These are phyloP conservation scores for Medakamo hakoo DNA, from an alignment of 139 green algal genomes.

Conservation along the genomic window DNA sequence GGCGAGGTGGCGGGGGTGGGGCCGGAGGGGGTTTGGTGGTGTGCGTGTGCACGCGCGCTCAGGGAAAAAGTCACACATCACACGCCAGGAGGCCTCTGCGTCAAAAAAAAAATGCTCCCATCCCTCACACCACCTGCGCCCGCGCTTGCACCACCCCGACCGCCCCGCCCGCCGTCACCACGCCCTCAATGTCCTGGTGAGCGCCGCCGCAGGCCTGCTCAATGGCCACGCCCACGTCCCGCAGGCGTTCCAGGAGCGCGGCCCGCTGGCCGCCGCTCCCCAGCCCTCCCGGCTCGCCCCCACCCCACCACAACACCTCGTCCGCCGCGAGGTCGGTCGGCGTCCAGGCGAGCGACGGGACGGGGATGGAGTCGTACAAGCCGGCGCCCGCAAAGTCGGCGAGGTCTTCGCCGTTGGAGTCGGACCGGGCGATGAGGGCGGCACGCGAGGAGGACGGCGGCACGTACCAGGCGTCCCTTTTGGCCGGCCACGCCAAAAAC, in stretches of 20 bases:
- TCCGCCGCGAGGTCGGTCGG: conserved; percentile 40
- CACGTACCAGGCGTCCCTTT: conserved; percentile 26
- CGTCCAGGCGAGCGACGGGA: conserved; percentile 23
- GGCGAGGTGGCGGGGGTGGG: too few species aligned
- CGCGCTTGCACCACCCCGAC: conserved; percentile 61
- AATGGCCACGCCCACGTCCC: conserved; percentile 24
- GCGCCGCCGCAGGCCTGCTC: conserved; percentile 27
- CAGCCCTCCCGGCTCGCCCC: too few species aligned
- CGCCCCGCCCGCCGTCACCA: conserved; percentile 22
- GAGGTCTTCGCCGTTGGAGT: conserved; percentile 93
- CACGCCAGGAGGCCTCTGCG: neutral
- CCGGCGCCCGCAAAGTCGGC: conserved; percentile 85
- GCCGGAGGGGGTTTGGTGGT: too few species aligned
- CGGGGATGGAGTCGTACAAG: conserved; percentile 65
- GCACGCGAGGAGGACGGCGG: conserved; percentile 12
- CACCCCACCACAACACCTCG: conserved; percentile 49
- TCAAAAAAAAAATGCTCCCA: too few species aligned
- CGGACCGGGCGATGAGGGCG: conserved; percentile 61
- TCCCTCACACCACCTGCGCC: conserved; percentile 38
- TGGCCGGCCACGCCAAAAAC: conserved; percentile 40
- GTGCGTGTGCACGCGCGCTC: too few species aligned
- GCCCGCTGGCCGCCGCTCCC: conserved; percentile 30
- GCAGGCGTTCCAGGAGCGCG: conserved; percentile 31
- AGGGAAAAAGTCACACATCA: too few species aligned
- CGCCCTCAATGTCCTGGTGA: conserved; percentile 68